A percentile compares a stretch with the other conserved stretches of the same genome.
These are phyloP conservation scores for Erodium moschatum DNA, from an alignment of 441 rosid species.

Conservation along the genomic window DNA sequence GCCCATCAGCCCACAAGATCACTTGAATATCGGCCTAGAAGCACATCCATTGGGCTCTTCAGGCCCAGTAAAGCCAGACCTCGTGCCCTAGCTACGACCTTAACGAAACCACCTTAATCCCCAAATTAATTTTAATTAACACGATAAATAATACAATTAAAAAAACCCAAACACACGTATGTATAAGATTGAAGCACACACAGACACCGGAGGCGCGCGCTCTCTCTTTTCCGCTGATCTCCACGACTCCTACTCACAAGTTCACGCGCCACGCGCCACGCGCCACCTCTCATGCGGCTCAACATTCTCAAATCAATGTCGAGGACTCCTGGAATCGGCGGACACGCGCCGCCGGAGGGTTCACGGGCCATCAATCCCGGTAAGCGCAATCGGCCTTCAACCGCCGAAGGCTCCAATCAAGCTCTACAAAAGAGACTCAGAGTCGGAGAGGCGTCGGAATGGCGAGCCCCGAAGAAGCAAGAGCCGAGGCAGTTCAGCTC, in stretches of 20 bases:
- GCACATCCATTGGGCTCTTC: background rate
- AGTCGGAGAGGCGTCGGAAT: conserved; percentile 1
- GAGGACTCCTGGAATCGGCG: background rate
- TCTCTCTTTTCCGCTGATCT: too few species aligned
- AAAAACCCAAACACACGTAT: too few species aligned
- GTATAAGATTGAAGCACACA: too few species aligned
- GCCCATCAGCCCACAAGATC: too few species aligned
- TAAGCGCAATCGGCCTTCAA: conserved; percentile 26
- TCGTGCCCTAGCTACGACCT: background rate
- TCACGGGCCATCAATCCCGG: conserved; percentile 19
- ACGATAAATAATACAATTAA: too few species aligned
- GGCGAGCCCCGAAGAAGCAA: conserved; percentile 28
- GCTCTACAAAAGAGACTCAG: conserved; percentile 24
- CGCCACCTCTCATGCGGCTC: background rate
- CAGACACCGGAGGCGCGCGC: too few species aligned
- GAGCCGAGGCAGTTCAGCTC: conserved; percentile 15
- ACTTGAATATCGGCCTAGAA: too few species aligned
- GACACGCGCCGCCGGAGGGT: conserved; percentile 10
- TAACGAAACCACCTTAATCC: background rate
- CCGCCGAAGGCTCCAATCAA: conserved; percentile 14
- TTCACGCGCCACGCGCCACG: background rate
- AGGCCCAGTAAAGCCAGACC: background rate
- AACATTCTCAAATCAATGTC: background rate
- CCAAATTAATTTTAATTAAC: too few species aligned
- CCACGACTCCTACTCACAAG: too few species aligned